phyloP scores from a whole-genome alignment of 257 asterid genomes.

The Scutellaria minor region DNA sequence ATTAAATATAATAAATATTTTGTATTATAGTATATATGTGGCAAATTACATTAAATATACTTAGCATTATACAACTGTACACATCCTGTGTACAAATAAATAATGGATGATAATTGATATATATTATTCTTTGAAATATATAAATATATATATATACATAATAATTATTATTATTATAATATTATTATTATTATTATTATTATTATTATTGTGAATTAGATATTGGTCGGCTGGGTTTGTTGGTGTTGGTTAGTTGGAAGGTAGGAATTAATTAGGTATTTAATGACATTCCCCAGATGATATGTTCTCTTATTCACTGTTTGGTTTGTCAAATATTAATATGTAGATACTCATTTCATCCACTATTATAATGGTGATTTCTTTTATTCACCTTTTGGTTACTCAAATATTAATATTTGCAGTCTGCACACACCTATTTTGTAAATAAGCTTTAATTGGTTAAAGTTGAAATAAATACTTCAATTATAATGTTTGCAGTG shows the following conservation, averaged over 20 bases:
- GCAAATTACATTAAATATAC: no score
- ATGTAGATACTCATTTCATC: slow-evolving; percentile 8
- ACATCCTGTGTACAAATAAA: no score
- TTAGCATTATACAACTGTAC: no score
- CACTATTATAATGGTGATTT: neutral
- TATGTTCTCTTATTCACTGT: slow-evolving; percentile 9
- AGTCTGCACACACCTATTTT: neutral
- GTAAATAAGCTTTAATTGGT: slow-evolving; percentile 19
- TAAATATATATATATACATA: no score
- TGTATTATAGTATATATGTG: no score
- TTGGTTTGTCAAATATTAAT: slow-evolving; percentile 30
- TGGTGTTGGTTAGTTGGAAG: slow-evolving; percentile 51
- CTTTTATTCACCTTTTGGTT: no score
- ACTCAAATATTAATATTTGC: no score
- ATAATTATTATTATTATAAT: no score
- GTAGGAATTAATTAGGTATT: slow-evolving; percentile 49
- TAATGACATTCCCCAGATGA: slow-evolving; percentile 24
- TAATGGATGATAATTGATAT: no score
- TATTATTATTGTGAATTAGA: neutral
- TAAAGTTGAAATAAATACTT: slow-evolving; percentile 14
- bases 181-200: no score
- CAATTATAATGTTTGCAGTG: neutral
- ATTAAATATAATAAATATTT: no score
- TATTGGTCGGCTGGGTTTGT: slow-evolving; percentile 41
- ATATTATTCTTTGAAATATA: no score